These are phyloP conservation scores for Aureobasidium leucospermi DNA, from an alignment of 2,329 filamentous ascomycete species.

Conservation along the genomic window DNA sequence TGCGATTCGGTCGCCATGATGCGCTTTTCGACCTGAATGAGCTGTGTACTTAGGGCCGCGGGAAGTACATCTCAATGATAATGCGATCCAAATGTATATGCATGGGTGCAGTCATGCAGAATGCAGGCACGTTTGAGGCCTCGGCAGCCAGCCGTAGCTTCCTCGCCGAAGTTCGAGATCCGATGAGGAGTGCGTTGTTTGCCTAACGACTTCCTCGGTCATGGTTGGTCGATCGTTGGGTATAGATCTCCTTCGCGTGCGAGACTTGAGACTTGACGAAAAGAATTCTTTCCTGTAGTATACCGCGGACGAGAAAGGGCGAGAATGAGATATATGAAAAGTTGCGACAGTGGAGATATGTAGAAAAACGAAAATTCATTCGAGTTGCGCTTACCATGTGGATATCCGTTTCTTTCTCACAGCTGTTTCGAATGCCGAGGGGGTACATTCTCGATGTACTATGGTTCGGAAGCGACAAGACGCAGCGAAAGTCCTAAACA, in stretches of 20 bases:
- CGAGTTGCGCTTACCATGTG: not conserved
- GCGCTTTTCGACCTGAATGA: not conserved
- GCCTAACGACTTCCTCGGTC: too few species aligned
- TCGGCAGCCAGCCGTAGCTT: not conserved
- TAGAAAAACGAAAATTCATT: not conserved
- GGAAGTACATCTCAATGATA: too few species aligned
- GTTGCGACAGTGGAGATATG: not conserved
- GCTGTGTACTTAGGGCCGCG: not conserved
- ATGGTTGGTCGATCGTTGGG: not conserved
- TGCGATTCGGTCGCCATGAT: not conserved
- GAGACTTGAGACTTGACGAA: not conserved
- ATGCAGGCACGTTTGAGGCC: not conserved
- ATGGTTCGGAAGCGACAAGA: not conserved
- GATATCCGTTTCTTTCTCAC: not conserved
- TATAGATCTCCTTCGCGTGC: not conserved
- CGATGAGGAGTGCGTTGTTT: too few species aligned
- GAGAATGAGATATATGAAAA: not conserved
- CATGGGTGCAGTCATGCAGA: not conserved
- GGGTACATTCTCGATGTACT: not conserved
- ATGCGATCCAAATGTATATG: not conserved
- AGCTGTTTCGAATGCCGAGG: not conserved
- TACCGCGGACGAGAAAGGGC: not conserved
- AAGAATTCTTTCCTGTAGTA: not conserved
- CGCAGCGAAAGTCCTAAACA: not conserved
- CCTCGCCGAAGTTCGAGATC: not conserved